A percentile compares a stretch with the other conserved stretches of the same genome.
Evolutionary conservation across 352 stramenopile genomes (phyloP).

Genomic region (Thraustochytrium striatum): DNA sequence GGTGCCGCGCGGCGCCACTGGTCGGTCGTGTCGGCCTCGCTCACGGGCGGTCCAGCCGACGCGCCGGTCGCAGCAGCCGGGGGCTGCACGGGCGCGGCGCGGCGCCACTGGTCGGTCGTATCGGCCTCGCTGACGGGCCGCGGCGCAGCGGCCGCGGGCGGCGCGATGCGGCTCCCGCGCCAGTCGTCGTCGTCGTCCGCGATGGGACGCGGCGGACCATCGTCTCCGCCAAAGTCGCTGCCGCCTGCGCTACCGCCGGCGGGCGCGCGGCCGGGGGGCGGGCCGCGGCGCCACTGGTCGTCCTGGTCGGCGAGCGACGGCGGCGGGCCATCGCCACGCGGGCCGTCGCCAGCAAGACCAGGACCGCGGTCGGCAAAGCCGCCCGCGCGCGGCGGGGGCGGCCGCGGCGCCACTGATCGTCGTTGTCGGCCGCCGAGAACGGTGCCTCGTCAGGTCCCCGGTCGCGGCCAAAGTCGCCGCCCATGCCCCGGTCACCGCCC

Average conservation of each 20-base stretch:
- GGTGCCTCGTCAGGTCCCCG: too few species aligned
- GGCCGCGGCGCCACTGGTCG: conserved; percentile 33
- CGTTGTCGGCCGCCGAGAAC: too few species aligned
- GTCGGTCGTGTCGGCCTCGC: neutral
- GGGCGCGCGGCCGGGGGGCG: neutral
- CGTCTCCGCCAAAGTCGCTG: neutral
- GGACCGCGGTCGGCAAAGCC: neutral
- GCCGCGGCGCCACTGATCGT: neutral
- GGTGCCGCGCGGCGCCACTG: neutral
- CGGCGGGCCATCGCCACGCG: neutral
- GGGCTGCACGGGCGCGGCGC: neutral
- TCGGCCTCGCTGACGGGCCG: conserved; percentile 18
- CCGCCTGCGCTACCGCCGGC: neutral
- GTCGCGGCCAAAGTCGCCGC: too few species aligned
- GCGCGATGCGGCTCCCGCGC: conserved; percentile 6
- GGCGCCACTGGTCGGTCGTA: conserved; percentile 1
- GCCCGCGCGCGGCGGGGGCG: neutral
- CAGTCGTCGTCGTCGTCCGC: conserved; percentile 25
- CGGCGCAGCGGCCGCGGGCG: neutral
- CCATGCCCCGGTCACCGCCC: neutral
- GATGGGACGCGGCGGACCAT: neutral
- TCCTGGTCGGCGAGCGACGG: conserved; percentile 24
- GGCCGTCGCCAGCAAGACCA: neutral
- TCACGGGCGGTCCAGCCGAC: neutral
- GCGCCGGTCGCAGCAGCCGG: neutral